Conservation (phyloP, 257 asterid genomes). For the Cruciata laevipes region DNA sequence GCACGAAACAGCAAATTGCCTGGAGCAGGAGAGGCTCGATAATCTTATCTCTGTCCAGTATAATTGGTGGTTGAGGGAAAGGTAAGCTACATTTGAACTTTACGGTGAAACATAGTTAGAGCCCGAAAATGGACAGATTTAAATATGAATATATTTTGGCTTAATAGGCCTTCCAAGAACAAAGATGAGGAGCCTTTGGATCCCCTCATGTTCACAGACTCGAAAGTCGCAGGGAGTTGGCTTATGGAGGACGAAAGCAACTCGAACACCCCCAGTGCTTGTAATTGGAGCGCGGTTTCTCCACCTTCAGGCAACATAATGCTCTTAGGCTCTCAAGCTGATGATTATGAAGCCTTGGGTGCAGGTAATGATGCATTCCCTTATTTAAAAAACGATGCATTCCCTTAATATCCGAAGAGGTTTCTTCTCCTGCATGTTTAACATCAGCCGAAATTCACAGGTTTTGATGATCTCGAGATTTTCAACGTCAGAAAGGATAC, state of each 20-base stretch:
- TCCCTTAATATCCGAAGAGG: background rate
- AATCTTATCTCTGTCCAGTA: slow-evolving; percentile 71
- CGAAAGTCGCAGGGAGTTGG: slow-evolving; percentile 56
- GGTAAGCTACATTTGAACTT: slow-evolving; percentile 36
- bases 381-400: slow-evolving; percentile 25
- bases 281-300: slow-evolving; percentile 68
- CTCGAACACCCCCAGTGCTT: slow-evolving; percentile 27
- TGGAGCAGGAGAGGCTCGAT: slow-evolving; percentile 71
- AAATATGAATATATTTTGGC: slow-evolving; percentile 8
- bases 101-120: background rate
- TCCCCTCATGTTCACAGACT: slow-evolving; percentile 53
- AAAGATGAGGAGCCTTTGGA: slow-evolving; percentile 46
- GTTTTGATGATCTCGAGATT: slow-evolving; percentile 76
- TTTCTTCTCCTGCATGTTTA: slow-evolving; percentile 2
- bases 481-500: slow-evolving; percentile 51
- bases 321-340: slow-evolving; percentile 44
- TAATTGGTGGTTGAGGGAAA: slow-evolving; percentile 76
- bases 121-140: slow-evolving; percentile 7
- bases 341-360: slow-evolving; percentile 75
- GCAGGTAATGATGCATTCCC: slow-evolving; percentile 48
- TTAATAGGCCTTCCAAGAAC: slow-evolving; percentile 34
- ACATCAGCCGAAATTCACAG: slow-evolving; percentile 30
- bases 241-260: slow-evolving; percentile 41
- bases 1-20: slow-evolving; percentile 59
- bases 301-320: slow-evolving; percentile 54